Evolutionary conservation across 208 protist genomes (phyloP), one percentile per base, ranked within the genome.

Genomic region (Wallacemonas sp.): DNA sequence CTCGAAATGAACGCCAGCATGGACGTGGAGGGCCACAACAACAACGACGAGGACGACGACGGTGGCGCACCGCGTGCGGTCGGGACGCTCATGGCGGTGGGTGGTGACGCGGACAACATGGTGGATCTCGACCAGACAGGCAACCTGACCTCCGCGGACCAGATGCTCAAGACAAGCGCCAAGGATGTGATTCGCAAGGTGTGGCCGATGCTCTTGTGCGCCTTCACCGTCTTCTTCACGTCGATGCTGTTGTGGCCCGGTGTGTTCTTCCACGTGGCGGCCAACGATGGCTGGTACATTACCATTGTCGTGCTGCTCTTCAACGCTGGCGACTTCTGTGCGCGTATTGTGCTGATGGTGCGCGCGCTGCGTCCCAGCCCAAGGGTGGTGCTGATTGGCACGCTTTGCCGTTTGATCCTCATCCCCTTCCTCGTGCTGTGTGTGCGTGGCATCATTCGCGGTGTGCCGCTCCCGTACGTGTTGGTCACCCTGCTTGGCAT

Each of bases 171-270:
- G 29, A 62, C 81, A 23, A 46, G 70, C 22, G 57, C 82, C 1
- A 59, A 23, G n/a, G 36, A 72, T 22, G 75, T 95, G 29, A 64
- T 90, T 41, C 75, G 74, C 67, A 46, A 52, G 25, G 73, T 95
- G 31, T 91, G 73, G 59, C 89, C 89, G 45, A 90, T 93, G 85
- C 55, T 89, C 61, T 11, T 90, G 31, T 76, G 70, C 54, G 63
- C 59, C 72, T 92, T 88, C 65, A 41, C 82, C 18, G 71, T 82
- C 39, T 92, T 86, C 74, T 85, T 81, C 70, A 72, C 76, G 26
- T 79, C 81, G 3, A 50, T 92, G 59, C 48, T 82, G 48, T 23
- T 92, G 52, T 95, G 92, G 57, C 90, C 90, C 11, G 88, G 87
- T 42, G 65, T 92, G 8, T 82, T 86, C 55, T 74, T 92, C 57